Base-by-base conservation (phyloP, 2,329 filamentous ascomycete species). In the Corinectria fuckeliana region DNA sequence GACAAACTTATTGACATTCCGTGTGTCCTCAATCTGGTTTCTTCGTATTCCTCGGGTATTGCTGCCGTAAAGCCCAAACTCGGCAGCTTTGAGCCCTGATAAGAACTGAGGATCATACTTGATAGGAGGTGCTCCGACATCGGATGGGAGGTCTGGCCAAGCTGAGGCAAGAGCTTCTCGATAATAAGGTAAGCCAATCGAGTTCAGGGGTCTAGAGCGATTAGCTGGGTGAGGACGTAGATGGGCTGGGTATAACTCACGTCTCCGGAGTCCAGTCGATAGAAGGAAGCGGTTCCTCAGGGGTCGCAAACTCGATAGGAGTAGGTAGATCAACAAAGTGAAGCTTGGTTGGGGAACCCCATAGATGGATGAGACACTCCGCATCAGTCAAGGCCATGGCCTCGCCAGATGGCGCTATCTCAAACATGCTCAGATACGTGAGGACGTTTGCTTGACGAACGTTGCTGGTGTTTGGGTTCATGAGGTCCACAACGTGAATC, bases 401-500 rank as follows among this genome's bases (percentile, higher is more conserved):
- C 74, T 96, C 92, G 1, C 93, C 93, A 1, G 93, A 96, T 0
- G 91, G 89, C 3, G 93, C 92, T 66, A 97, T 88, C 68, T 97
- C 93, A 64, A 97, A 87, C 64, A 91, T 89, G 59, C 87, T 88
- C 66, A 97, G 84, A 67, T 90, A 92, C 1, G 83, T 85, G 25
- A 88, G 83, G 4, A 93, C 86, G 69, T 93, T 93, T 30, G 91
- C 89, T 77, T 96, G 93, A 50, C 91, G 87, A 50, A 97, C 87
- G 67, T 91, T 93, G 72, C 92, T 92, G 18, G 91, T 89, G 71
- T 96, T 93, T 0, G 92, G 91, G 63, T 97, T 97, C 87, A 96
- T 92, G 5, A 99, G 85, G 75, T 99, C 95, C 50, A 98, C 92
- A 13, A 98, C 90, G 73, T 99, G 94, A 75, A 99, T 91, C 75